Evolutionary conservation across 2,329 filamentous ascomycete genomes (phyloP), one percentile per base, ranked within the genome.

Genomic region (Cercospora brassicicola): DNA sequence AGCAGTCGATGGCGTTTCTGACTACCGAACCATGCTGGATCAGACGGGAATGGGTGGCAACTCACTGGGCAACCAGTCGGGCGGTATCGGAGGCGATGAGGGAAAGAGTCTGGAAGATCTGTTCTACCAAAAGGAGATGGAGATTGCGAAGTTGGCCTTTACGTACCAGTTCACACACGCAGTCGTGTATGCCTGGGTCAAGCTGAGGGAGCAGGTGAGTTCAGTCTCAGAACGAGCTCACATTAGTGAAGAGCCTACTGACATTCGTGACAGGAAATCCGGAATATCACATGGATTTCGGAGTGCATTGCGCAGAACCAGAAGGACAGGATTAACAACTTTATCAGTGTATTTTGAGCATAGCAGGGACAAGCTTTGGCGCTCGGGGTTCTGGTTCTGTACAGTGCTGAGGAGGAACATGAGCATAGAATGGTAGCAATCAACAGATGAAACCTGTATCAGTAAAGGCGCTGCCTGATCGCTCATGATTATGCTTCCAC

Each of bases 91-190:
- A 28, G 85, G 88, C 15, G 85, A 88, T 15, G 93, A 97, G 73
- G 91, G 92, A 59, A 93, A 92, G 83, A 97, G 94, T 76, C 81
- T 99, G 75, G 95, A 99, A 79, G 95, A 99, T 78, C 86, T 99
- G 84, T 99, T 99, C 82, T 99, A 99, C 80, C 93, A 97, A 81
- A 98, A 97, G 83, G 95, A 99, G 83, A 98, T 98, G 95, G 94
- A 99, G 80, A 91, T 98, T 71, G 94, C 92, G 65, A 99, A 99
- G 86, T 83, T 90, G 69, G 93, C 94, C 8, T 99, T 99, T 78
- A 99, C 95, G 4, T 88, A 93, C 74, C 95, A 99, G 80, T 99
- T 99, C 80, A 96, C 93, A 13, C 93, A 92, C 75, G 91, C 92
- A 39, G 92, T 98, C 73, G 92, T 99, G 61, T 99, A 98, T 79